phyloP scores from a whole-genome alignment of 805 yeast species.

The Cyberlindnera euphorbiiphila region DNA sequence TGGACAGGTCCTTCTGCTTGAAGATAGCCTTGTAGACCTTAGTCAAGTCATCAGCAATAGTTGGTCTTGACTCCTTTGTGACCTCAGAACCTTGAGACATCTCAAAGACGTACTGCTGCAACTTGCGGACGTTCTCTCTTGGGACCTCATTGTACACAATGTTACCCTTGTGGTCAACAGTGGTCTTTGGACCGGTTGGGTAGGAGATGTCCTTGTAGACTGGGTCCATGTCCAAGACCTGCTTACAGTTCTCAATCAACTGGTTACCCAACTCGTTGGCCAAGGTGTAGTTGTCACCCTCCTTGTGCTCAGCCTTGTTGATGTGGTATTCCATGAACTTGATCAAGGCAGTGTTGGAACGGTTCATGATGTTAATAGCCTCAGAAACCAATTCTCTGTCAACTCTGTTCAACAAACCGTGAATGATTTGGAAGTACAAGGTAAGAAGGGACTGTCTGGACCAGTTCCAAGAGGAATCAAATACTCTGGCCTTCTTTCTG shows the following conservation, averaged over 20 bases:
- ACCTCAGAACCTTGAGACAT: constrained; percentile 94
- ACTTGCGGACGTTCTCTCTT: constrained; percentile 87
- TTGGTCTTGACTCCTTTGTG: constrained; percentile 66
- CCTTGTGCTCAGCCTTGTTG: constrained; percentile 58
- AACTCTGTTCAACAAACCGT: constrained; percentile 84
- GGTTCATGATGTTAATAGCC: constrained; percentile 96
- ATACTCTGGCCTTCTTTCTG: constrained; percentile 87
- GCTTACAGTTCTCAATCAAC: constrained; percentile 92
- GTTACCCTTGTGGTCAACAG: constrained; percentile 83
- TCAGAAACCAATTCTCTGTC: constrained; percentile 96
- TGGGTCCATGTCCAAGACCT: constrained; percentile 74
- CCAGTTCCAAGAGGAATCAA: constrained; percentile 99
- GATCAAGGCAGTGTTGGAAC: constrained; percentile 89
- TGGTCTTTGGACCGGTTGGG: constrained; percentile 94
- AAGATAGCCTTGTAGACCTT: constrained; percentile 78
- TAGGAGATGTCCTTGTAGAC: constrained; percentile 92
- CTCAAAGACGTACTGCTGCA: constrained; percentile 91
- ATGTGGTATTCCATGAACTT: constrained; percentile 91
- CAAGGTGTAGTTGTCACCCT: constrained; percentile 89
- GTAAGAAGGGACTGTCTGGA: constrained; percentile 95
- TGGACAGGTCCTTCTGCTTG: constrained; percentile 59
- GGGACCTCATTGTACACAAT: constrained; percentile 79
- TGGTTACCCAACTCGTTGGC: constrained; percentile 90
- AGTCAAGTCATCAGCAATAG: constrained; percentile 81
- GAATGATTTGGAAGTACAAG: constrained; percentile 92